A percentile compares a stretch with the other conserved stretches of the same genome.
phyloP scores from a whole-genome alignment of 768 basidiomycete species.

The Clathrus columnatus region DNA sequence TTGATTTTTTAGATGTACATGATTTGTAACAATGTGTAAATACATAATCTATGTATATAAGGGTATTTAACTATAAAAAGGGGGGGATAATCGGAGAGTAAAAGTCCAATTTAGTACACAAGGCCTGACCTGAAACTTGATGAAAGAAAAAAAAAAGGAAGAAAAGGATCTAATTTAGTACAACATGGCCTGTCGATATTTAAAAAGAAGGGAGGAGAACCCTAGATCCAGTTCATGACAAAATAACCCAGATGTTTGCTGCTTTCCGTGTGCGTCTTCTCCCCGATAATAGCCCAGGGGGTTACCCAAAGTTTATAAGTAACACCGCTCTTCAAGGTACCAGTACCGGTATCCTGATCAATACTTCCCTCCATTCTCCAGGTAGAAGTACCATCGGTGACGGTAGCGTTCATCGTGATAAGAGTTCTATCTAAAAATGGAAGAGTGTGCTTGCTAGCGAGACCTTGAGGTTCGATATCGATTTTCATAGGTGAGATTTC shows the following conservation, averaged over 20 bases:
- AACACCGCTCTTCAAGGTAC: not conserved
- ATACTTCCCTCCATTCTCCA: constrained; percentile 6
- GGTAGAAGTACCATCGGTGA: not conserved
- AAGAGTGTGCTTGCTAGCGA: not conserved
- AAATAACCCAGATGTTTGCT: constrained; percentile 6
- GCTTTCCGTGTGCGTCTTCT: not conserved
- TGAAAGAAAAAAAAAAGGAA: too few species aligned
- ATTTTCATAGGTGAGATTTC: not conserved
- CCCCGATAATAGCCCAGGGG: constrained; percentile 3
- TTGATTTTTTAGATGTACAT: too few species aligned
- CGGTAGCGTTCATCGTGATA: not conserved
- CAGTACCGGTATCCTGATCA: not conserved
- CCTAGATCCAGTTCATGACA: constrained; percentile 4
- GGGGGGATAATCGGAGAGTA: not conserved
- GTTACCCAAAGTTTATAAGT: not conserved
- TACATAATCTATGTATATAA: too few species aligned
- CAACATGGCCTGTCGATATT: too few species aligned
- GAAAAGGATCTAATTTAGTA: not conserved
- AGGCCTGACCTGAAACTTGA: too few species aligned
- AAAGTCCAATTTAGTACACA: not conserved
- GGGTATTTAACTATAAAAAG: too few species aligned
- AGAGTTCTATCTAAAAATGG: constrained; percentile 3
- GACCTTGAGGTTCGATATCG: constrained; percentile 1
- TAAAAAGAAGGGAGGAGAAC: not conserved
- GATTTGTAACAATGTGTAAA: too few species aligned